These are phyloP conservation scores for Penicillium sp. DNA, from an alignment of 2,329 filamentous ascomycete genomes.

Conservation along the genomic window DNA sequence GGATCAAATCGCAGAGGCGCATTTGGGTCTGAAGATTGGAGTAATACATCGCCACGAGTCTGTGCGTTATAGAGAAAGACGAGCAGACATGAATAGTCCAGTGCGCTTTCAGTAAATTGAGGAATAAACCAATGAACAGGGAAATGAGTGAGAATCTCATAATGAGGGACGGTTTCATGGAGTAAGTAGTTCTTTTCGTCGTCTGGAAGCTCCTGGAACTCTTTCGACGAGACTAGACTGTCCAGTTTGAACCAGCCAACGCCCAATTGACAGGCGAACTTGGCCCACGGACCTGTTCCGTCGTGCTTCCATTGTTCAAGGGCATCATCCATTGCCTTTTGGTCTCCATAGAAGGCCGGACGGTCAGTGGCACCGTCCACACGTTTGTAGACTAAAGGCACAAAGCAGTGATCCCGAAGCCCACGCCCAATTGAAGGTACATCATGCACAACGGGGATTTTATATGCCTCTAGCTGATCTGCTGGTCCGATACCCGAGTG, in stretches of 20 bases:
- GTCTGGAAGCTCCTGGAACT: slow-evolving; percentile 50
- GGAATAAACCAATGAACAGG: slow-evolving; percentile 43
- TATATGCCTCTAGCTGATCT: slow-evolving; percentile 37
- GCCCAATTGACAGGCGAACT: slow-evolving; percentile 25
- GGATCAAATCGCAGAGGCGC: slow-evolving; percentile 53
- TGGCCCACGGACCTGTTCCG: slow-evolving; percentile 34
- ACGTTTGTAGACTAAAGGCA: slow-evolving; percentile 33
- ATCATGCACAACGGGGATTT: slow-evolving; percentile 39
- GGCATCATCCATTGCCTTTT: slow-evolving; percentile 42
- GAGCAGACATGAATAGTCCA: slow-evolving; percentile 43
- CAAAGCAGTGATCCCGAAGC: slow-evolving; percentile 42
- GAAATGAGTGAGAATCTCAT: slow-evolving; percentile 51
- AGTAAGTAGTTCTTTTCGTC: slow-evolving; percentile 44
- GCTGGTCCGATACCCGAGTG: slow-evolving; percentile 48
- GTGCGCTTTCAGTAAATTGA: slow-evolving; percentile 29
- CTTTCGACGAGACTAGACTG: slow-evolving; percentile 35
- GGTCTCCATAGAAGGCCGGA: slow-evolving; percentile 44
- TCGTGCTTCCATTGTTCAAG: slow-evolving; percentile 48
- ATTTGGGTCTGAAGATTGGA: slow-evolving; percentile 51
- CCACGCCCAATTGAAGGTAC: slow-evolving; percentile 43
- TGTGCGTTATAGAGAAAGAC: slow-evolving; percentile 55
- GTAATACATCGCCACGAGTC: slow-evolving; percentile 48
- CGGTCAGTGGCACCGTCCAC: slow-evolving; percentile 42
- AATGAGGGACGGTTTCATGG: slow-evolving; percentile 53
- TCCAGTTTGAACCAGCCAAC: slow-evolving; percentile 43